A percentile compares a stretch with the other conserved stretches of the same genome.
Evolutionary conservation across 352 stramenopile species (phyloP).

Genomic region (Globisporangium camurandrum): DNA sequence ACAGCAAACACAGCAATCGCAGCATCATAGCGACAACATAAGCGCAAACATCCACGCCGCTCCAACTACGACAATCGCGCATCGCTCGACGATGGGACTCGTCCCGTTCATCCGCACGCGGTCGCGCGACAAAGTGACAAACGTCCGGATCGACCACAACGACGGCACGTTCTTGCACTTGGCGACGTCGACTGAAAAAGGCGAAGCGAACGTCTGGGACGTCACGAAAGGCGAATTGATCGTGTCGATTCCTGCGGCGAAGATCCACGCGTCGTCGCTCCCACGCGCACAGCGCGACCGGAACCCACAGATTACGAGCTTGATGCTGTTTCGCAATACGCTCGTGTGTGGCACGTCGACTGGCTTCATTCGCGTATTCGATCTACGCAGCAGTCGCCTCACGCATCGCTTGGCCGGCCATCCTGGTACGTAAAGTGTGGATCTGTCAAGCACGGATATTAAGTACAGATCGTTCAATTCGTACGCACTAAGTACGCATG

Average conservation of each 20-base stretch:
- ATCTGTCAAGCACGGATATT: no score
- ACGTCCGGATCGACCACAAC: conserved; percentile 76
- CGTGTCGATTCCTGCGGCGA: conserved; percentile 64
- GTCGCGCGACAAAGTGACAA: conserved; percentile 69
- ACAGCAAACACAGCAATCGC: no score
- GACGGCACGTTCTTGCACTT: conserved; percentile 75
- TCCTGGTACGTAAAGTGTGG: conserved; percentile 68
- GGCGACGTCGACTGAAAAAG: conserved; percentile 80
- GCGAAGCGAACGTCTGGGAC: conserved; percentile 84
- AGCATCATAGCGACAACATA: conserved; percentile 35
- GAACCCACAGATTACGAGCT: conserved; percentile 73
- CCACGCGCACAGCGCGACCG: conserved; percentile 53
- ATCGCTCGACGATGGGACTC: conserved; percentile 72
- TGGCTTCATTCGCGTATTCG: conserved; percentile 83
- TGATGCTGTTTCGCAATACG: conserved; percentile 86
- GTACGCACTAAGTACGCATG: no score
- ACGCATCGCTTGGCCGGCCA: conserved; percentile 80
- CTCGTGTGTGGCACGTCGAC: conserved; percentile 82
- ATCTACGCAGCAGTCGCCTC: conserved; percentile 68
- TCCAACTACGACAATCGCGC: conserved; percentile 64
- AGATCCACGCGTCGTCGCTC: conserved; percentile 81
- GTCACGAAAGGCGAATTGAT: conserved; percentile 81
- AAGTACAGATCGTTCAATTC: no score
- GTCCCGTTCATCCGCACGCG: conserved; percentile 79
- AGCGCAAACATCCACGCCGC: conserved; percentile 40